Conservation (phyloP, 2,329 filamentous ascomycete genomes). For the Lojkania enalia region DNA sequence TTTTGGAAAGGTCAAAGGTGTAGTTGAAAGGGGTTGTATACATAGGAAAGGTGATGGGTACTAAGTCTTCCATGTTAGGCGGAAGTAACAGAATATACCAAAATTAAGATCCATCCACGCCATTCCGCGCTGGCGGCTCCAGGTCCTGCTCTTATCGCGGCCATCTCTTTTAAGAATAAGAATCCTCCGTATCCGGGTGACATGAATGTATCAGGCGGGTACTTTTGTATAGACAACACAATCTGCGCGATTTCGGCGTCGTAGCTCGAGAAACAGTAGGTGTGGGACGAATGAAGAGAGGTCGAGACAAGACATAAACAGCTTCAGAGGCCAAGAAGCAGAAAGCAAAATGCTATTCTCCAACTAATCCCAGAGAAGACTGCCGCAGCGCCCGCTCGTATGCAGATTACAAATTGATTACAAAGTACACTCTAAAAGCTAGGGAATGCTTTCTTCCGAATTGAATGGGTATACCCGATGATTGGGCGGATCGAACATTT, state of each 20-base stretch:
- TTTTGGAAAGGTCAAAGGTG: constrained; percentile 21
- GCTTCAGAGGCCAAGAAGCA: constrained; percentile 8
- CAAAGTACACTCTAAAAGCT: constrained; percentile 40
- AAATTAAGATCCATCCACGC: constrained; percentile 32
- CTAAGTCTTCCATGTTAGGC: constrained; percentile 22
- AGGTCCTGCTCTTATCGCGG: constrained; percentile 17
- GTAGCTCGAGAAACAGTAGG: constrained; percentile 6
- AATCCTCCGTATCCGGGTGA: constrained; percentile 2
- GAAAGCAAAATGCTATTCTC: constrained; percentile 3
- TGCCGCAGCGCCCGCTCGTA: constrained; percentile 11
- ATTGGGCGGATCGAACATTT: background rate
- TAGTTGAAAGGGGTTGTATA: constrained; percentile 21
- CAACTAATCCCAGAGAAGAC: constrained; percentile 1
- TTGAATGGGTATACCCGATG: constrained; percentile 19
- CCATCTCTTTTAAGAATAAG: constrained; percentile 16
- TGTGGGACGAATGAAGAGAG: constrained; percentile 6
- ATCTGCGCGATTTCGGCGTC: constrained; percentile 17
- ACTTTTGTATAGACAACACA: constrained; percentile 25
- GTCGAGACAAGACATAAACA: constrained; percentile 6
- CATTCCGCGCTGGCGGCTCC: constrained; percentile 17
- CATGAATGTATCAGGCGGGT: constrained; percentile 13
- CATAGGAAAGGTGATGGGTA: constrained; percentile 38
- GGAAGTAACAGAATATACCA: background rate
- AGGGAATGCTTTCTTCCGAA: constrained; percentile 18
- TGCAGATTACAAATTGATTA: constrained; percentile 47